Conservation (phyloP, 331 rosid species). For the Pyrus hybrid region DNA sequence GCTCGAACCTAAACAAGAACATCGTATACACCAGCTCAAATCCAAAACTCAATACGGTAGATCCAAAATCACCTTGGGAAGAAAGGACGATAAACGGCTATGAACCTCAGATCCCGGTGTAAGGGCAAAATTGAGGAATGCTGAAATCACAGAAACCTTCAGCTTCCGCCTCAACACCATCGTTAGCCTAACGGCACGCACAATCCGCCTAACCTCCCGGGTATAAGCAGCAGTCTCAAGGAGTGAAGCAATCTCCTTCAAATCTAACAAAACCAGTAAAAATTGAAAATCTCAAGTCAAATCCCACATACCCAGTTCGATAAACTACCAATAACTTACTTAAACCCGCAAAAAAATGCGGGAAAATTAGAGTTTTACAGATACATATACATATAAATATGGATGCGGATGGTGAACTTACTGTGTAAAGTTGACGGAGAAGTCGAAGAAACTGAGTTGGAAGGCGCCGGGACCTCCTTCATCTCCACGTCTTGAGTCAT, state of each 20-base stretch:
- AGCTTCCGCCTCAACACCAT: conserved; percentile 39
- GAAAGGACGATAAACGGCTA: conserved; percentile 42
- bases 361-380: not conserved
- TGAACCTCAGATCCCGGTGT: conserved; percentile 63
- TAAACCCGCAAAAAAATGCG: not conserved
- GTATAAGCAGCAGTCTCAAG: too few species aligned
- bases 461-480: too few species aligned
- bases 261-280: conserved; percentile 21
- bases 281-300: not conserved
- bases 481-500: conserved; percentile 44
- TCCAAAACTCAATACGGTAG: not conserved
- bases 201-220: too few species aligned
- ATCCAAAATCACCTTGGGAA: conserved; percentile 64
- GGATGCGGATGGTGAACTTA: not conserved
- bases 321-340: not conserved
- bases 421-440: conserved; percentile 31
- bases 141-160: conserved; percentile 37
- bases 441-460: conserved; percentile 21
- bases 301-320: not conserved
- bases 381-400: not conserved
- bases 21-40: not conserved
- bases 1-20: not conserved
- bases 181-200: too few species aligned
- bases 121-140: conserved; percentile 57
- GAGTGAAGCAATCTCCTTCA: conserved; percentile 43